These are phyloP conservation scores for Magnolia officinalis DNA, from an alignment of 164 flowering plant species.

Conservation along the genomic window DNA sequence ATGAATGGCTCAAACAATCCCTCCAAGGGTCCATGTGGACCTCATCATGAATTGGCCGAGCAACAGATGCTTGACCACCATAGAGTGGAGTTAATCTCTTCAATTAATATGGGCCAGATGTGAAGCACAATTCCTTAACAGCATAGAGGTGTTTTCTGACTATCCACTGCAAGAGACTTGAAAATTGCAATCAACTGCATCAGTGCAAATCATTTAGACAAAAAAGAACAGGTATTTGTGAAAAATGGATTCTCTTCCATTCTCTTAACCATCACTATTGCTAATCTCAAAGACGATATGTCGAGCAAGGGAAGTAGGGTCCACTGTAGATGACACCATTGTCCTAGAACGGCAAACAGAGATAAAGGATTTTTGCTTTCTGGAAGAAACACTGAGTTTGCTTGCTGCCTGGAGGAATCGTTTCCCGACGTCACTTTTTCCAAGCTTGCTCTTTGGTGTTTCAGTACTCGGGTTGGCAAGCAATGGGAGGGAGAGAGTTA, in stretches of 20 bases:
- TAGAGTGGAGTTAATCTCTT: too few relatives aligned
- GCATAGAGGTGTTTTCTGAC: not conserved
- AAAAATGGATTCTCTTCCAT: not conserved
- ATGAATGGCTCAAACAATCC: too few relatives aligned
- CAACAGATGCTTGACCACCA: too few relatives aligned
- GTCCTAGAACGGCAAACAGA: conserved; percentile 18
- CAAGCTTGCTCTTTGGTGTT: conserved; percentile 13
- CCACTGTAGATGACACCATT: conserved; percentile 1
- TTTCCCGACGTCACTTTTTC: conserved; percentile 39
- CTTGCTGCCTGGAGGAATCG: conserved; percentile 40
- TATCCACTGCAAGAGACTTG: not conserved
- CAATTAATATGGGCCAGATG: too few relatives aligned
- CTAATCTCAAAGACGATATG: conserved; percentile 37
- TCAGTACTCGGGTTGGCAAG: conserved; percentile 2
- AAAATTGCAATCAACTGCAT: not conserved
- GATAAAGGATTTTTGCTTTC: conserved; percentile 20
- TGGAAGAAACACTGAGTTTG: conserved; percentile 28
- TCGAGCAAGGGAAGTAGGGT: conserved; percentile 14
- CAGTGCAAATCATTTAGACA: not conserved
- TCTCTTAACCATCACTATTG: conserved; percentile 30
- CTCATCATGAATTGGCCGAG: too few relatives aligned
- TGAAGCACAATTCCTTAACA: not conserved
- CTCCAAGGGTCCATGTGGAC: too few relatives aligned
- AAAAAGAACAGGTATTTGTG: not conserved
- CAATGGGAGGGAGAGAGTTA: not conserved